These are phyloP conservation scores for Agrostemma githago DNA, from an alignment of 148 eudicot species.

Conservation along the genomic window DNA sequence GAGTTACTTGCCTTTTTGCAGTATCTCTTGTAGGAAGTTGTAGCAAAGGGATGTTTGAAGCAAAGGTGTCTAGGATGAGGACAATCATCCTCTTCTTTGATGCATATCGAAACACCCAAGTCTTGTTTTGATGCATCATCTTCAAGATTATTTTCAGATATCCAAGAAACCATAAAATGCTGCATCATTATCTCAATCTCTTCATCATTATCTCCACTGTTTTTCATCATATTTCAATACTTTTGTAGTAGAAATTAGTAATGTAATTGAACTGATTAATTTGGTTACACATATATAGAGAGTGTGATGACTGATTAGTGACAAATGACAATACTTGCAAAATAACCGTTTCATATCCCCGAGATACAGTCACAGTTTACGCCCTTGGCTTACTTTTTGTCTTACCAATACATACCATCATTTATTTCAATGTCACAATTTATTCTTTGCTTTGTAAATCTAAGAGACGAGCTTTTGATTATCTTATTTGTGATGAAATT, in stretches of 20 bases:
- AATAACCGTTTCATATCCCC: neutral
- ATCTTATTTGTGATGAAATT: too few relatives aligned
- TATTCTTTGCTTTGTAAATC: too few relatives aligned
- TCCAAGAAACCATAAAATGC: slow-evolving; percentile 1
- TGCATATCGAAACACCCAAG: neutral
- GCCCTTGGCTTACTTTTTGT: neutral
- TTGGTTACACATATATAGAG: too few relatives aligned
- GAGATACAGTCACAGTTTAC: neutral
- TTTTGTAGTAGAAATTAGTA: too few relatives aligned
- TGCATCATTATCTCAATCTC: neutral
- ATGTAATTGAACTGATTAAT: too few relatives aligned
- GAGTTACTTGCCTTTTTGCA: slow-evolving; percentile 5
- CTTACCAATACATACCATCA: too few relatives aligned
- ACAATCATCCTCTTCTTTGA: neutral
- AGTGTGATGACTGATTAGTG: too few relatives aligned
- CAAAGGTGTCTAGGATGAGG: slow-evolving; percentile 22
- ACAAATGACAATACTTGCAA: neutral
- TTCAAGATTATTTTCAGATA: neutral
- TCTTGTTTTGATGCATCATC: too few relatives aligned
- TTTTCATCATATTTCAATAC: too few relatives aligned
- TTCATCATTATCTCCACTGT: neutral
- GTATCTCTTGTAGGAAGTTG: slow-evolving; percentile 11
- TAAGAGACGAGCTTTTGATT: too few relatives aligned
- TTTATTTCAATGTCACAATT: too few relatives aligned
- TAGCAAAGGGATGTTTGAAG: slow-evolving; percentile 12